Conservation (phyloP, 2,329 filamentous ascomycete species). For the Plenodomus biglobosus region DNA sequence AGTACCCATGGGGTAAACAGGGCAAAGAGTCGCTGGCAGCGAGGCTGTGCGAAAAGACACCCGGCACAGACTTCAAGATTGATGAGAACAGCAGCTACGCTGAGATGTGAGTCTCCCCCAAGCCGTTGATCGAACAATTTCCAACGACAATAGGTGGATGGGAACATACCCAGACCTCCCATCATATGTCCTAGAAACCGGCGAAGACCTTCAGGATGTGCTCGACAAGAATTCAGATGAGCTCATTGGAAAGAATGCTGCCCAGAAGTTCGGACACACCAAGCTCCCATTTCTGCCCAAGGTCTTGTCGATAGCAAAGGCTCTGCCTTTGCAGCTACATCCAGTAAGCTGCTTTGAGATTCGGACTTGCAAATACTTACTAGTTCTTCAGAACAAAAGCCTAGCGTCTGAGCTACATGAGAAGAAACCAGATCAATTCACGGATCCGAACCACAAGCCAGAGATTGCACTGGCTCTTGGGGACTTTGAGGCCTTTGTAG, state of each 20-base stretch:
- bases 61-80: constrained; percentile 63
- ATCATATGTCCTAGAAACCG: constrained; percentile 63
- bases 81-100: constrained; percentile 66
- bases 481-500: constrained; percentile 74
- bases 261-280: constrained; percentile 61
- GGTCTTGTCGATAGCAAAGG: constrained; percentile 74
- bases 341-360: constrained; percentile 46
- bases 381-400: constrained; percentile 55
- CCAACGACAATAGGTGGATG: constrained; percentile 59
- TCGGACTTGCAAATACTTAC: constrained; percentile 8
- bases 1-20: constrained; percentile 72
- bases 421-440: constrained; percentile 65
- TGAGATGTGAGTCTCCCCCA: constrained; percentile 50
- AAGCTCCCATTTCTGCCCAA: constrained; percentile 75
- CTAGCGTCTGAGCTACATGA: constrained; percentile 66
- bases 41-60: constrained; percentile 64
- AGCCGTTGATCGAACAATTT: too few relatives aligned
- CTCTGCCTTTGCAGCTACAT: constrained; percentile 73
- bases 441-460: constrained; percentile 75
- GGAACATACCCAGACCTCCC: constrained; percentile 73
- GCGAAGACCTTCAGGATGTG: constrained; percentile 65
- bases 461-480: constrained; percentile 74
- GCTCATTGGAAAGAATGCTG: constrained; percentile 64
- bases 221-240: constrained; percentile 63
- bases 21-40: constrained; percentile 68